phyloP scores from a whole-genome alignment of 345 rosid species.

The Aquilaria malaccensis region DNA sequence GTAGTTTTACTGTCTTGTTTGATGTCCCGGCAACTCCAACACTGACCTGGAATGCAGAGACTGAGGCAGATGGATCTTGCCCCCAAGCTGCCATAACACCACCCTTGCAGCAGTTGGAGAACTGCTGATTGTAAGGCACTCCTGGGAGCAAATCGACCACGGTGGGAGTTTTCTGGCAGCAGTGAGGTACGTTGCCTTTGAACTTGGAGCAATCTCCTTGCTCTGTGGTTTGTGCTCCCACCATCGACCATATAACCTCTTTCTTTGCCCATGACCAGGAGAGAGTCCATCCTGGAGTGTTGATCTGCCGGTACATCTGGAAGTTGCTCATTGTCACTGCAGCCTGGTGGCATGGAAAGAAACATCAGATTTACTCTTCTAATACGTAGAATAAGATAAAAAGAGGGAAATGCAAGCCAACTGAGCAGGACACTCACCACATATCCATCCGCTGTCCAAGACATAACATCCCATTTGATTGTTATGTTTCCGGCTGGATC shows the following conservation, averaged over 20 bases:
- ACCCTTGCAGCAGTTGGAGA: conserved; percentile 63
- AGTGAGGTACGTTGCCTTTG: conserved; percentile 68
- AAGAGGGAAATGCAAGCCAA: not conserved
- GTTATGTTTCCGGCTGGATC: conserved; percentile 76
- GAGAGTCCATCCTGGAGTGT: conserved; percentile 72
- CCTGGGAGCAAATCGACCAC: conserved; percentile 75
- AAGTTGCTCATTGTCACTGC: conserved; percentile 57
- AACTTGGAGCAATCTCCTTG: conserved; percentile 87
- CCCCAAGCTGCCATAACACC: conserved; percentile 74
- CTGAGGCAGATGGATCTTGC: conserved; percentile 55
- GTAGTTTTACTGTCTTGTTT: conserved; percentile 67
- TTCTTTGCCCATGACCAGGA: conserved; percentile 76
- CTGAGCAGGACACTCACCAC: conserved; percentile 29
- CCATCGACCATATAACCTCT: conserved; percentile 80
- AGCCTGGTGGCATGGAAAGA: conserved; percentile 29
- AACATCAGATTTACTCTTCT: too few relatives aligned
- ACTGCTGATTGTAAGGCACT: conserved; percentile 73
- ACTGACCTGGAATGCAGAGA: conserved; percentile 64
- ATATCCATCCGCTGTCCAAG: conserved; percentile 76
- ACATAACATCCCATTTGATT: conserved; percentile 71
- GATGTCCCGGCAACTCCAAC: conserved; percentile 76
- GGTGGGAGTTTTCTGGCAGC: conserved; percentile 49
- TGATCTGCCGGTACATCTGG: conserved; percentile 59
- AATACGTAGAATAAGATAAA: not conserved
- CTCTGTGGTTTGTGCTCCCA: conserved; percentile 72